Conservation (phyloP, 129 eudicot genomes). For the Flaveria sonorensis region DNA sequence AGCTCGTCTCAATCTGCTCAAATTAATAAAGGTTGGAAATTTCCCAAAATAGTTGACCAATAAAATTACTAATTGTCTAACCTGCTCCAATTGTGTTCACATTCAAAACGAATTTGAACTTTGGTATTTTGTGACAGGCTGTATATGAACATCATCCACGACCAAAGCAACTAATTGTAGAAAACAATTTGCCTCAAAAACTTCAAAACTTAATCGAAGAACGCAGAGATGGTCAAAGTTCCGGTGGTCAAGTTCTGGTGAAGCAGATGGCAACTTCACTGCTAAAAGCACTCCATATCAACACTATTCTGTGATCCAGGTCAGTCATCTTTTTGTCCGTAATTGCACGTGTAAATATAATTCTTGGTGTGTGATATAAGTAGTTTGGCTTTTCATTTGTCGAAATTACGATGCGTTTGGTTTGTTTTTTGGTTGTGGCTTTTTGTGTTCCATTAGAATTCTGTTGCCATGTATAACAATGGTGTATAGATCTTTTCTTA, state of each 20-base stretch:
- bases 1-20: slow-evolving; percentile 91
- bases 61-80: not conserved
- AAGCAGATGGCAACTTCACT: slow-evolving; percentile 99
- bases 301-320: slow-evolving; percentile 63
- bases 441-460: not conserved
- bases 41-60: not conserved
- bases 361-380: slow-evolving; percentile 40
- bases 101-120: not conserved
- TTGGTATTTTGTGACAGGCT: slow-evolving; percentile 52
- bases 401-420: not conserved
- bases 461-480: slow-evolving; percentile 12
- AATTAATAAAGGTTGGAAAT: slow-evolving; percentile 74
- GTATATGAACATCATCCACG: slow-evolving; percentile 97
- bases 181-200: slow-evolving; percentile 86
- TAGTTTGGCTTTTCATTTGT: slow-evolving; percentile 8
- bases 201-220: slow-evolving; percentile 91
- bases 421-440: slow-evolving; percentile 23
- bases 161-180: slow-evolving; percentile 92
- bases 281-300: slow-evolving; percentile 95
- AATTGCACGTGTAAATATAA: slow-evolving; percentile 31
- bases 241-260: slow-evolving; percentile 96
- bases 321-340: slow-evolving; percentile 9
- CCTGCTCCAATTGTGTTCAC: not conserved
- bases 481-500: slow-evolving; percentile 36
- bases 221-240: slow-evolving; percentile 94